Base-by-base conservation (phyloP, 2,329 filamentous ascomycete species). In the Alternaria ventricosa region DNA sequence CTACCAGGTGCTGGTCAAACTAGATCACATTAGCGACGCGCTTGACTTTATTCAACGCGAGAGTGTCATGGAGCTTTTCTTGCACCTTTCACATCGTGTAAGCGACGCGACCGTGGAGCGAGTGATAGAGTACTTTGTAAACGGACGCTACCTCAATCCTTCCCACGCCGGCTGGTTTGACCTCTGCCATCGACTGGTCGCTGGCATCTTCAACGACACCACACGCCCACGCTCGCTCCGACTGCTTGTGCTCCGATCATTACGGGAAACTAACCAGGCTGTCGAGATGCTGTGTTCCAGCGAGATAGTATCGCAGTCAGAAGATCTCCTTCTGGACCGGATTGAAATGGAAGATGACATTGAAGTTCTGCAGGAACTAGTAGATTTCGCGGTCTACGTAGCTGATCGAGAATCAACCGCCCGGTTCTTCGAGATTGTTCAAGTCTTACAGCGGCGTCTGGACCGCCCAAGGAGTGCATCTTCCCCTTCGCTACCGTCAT, bases 91-190 rank as follows among this genome's bases (percentile, higher is more conserved):
- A 58, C 80, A 82, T 15, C 84, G 88, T 36, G 83, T 93, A 9
- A 88, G 89, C 6, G 89, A 93, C 72, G 86, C 87, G 5, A 87
- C 88, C 9, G 89, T 87, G 2, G 86, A 85, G 50, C 82, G 90
- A 11, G 86, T 93, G 23, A 84, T 93, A 46, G 86, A 88, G 47
- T 88, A 92, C 74, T 91, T 90, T 67, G 85, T 86, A 59, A 87
- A 92, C 57, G 90, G 91, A 67, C 85, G 90, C 49, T 89, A 88
- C 71, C 91, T 92, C 70, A 90, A 90, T 47, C 91, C 91, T 3
- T 92, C 91, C 0, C 90, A 92, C 69, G 79, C 85, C 50, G 83
- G 87, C 36, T 94, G 91, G 91, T 85, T 90, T 65, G 80, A 85
- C 3, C 91, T 92, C 56, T 82, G 91, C 57, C 81, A 82, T 15